Evolutionary conservation across 164 flowering plant species (phyloP), one percentile per base, ranked within the genome.

Genomic region (Annona cherimola): DNA sequence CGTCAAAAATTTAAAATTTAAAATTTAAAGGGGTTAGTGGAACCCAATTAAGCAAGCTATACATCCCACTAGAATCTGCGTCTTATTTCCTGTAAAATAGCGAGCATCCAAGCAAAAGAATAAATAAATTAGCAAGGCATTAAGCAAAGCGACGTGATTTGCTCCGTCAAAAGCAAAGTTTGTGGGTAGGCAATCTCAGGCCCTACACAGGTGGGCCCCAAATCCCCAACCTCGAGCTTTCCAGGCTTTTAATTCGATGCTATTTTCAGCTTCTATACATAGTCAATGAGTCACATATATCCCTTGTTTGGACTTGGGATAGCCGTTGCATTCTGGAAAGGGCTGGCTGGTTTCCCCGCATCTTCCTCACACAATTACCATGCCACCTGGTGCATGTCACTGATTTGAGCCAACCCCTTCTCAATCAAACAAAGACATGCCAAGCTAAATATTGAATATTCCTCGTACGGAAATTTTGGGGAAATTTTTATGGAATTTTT

Each of bases 371-470:
- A 40, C 45, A 64, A 14, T 12, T 8, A 4, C 18, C 12, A 44
- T 43, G 19, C 4, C 50, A 6, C 50, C 57, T 61, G 66, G 73
- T 45, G 41, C 67, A 70, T 44, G 57, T 7, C 44, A 18, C 42
- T 4, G 62, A 50, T 63, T 65, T 66, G 50, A 42, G 20, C 50
- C 40, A 26, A 26, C 8, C 54, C 45, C 19, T 9, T 66, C 54
- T 72, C 74, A 41, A 26, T 26, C 35, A 26, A 26, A 26, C 35
- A 26, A 66, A 64, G 46, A 5, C 5, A 61, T 64, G 68, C 64
- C 69, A 55, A 63, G 69, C 55, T 44, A 42, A 11, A 4, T 72
- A 50, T 19, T 55, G 45, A 45, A 16, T 55, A 40, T 16, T 1
- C 11, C 3, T 7, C 41, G 42, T 44, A 40, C 8, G 11, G 41